A percentile compares a stretch with the other conserved stretches of the same genome.
Conservation (phyloP, 129 eudicot genomes). For the Ambrosia artemisiifolia region DNA sequence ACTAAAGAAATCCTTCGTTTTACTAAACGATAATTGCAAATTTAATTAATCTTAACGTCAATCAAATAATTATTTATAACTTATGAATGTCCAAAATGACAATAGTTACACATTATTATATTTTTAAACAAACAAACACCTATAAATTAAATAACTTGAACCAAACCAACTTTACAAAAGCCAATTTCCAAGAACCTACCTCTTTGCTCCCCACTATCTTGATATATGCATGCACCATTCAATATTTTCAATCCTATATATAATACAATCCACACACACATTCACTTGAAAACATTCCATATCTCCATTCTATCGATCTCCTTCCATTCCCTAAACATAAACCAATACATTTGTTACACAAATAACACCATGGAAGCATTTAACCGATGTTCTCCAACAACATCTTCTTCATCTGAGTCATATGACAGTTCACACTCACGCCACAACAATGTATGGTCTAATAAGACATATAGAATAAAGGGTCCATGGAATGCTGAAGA, state of each 20-base stretch:
- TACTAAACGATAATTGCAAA: neutral
- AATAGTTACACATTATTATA: neutral
- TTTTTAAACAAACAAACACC: neutral
- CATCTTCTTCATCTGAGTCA: slow-evolving; percentile 49
- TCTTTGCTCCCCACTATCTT: slow-evolving; percentile 30
- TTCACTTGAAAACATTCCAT: slow-evolving; percentile 9
- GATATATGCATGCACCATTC: slow-evolving; percentile 42
- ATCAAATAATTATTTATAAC: neutral
- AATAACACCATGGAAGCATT: slow-evolving; percentile 41
- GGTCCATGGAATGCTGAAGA: slow-evolving; percentile 94
- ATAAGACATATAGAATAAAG: slow-evolving; percentile 46
- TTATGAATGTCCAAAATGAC: neutral
- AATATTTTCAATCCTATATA: neutral
- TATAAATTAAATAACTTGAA: neutral
- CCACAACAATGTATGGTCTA: slow-evolving; percentile 12
- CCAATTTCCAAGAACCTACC: slow-evolving; percentile 40
- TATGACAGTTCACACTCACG: slow-evolving; percentile 41
- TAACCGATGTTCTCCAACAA: slow-evolving; percentile 39
- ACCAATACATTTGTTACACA: neutral
- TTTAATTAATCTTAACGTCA: neutral
- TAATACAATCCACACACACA: neutral
- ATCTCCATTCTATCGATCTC: neutral
- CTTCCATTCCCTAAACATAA: neutral
- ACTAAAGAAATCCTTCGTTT: neutral
- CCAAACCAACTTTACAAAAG: slow-evolving; percentile 36